Evolutionary conservation across 768 basidiomycete species (phyloP).

Genomic region (Agaricus subrufescens): DNA sequence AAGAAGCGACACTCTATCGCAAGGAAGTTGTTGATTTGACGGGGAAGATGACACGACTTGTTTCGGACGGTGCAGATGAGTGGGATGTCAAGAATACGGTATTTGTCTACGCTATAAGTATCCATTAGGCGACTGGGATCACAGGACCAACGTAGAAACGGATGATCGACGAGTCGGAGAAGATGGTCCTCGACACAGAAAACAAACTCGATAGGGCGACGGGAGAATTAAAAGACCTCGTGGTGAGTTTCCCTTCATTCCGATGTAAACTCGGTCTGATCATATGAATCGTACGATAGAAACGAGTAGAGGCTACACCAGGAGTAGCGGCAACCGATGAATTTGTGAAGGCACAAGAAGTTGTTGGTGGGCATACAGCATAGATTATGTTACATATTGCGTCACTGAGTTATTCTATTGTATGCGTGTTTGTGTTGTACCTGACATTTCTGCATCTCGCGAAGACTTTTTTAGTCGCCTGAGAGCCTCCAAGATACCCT

Average conservation of each 20-base stretch:
- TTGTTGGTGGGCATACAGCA: conserved; percentile 5
- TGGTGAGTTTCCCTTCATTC: conserved; percentile 46
- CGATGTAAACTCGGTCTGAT: neutral
- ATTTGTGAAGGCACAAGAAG: conserved; percentile 53
- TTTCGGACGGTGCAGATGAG: conserved; percentile 57
- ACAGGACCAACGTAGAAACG: conserved; percentile 37
- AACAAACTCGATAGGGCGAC: conserved; percentile 57
- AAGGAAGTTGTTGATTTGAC: conserved; percentile 60
- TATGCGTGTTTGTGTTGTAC: neutral
- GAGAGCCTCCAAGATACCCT: conserved; percentile 65
- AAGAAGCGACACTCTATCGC: conserved; percentile 64
- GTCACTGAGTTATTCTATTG: neutral
- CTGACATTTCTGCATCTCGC: conserved; percentile 12
- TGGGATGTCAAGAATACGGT: conserved; percentile 80
- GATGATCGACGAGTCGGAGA: conserved; percentile 72
- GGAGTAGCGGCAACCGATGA: conserved; percentile 37
- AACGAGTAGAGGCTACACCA: conserved; percentile 36
- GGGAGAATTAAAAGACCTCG: conserved; percentile 57
- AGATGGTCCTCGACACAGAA: conserved; percentile 72
- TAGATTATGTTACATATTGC: neutral
- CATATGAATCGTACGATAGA: conserved; percentile 13
- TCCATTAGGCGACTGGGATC: neutral
- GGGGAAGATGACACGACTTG: conserved; percentile 55
- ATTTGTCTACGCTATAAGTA: conserved; percentile 11
- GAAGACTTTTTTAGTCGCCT: conserved; percentile 50